These are phyloP conservation scores for Wickerhamiella cacticola DNA, from an alignment of 805 yeast genomes.

Conservation along the genomic window DNA sequence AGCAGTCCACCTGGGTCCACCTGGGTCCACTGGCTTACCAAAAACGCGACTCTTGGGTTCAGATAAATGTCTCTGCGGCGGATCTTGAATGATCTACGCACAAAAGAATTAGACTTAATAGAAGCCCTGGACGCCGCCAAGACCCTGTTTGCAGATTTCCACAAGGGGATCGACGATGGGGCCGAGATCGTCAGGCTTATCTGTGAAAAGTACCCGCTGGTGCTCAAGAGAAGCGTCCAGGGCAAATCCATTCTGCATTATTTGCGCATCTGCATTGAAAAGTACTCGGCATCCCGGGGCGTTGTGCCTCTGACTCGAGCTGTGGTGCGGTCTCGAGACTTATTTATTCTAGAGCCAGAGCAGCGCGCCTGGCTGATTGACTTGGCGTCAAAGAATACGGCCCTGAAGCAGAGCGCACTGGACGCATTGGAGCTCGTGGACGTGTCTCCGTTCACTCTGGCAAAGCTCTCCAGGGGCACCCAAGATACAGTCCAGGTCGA, in stretches of 20 bases:
- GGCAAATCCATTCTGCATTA: not conserved
- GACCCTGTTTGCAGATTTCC: not conserved
- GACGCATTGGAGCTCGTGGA: not conserved
- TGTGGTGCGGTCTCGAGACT: not conserved
- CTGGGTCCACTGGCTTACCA: too few species aligned
- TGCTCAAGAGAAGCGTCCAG: constrained; percentile 1
- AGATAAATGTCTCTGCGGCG: constrained; percentile 9
- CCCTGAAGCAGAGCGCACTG: not conserved
- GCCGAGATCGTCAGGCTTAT: not conserved
- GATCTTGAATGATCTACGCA: not conserved
- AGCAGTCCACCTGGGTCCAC: too few species aligned
- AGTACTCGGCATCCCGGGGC: not conserved
- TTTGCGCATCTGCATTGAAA: not conserved
- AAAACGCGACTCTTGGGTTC: too few species aligned
- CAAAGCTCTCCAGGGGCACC: not conserved
- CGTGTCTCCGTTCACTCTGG: not conserved
- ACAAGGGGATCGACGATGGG: not conserved
- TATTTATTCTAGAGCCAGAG: not conserved
- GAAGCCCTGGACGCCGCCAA: constrained; percentile 2
- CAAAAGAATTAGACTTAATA: constrained; percentile 1
- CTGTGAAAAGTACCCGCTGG: constrained; percentile 3
- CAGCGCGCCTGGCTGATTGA: constrained; percentile 4
- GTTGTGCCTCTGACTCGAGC: constrained; percentile 3
- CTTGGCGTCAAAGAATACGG: not conserved
- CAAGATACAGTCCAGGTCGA: not conserved